phyloP scores from a whole-genome alignment of 768 basidiomycete species.

The Serendipita sp. region DNA sequence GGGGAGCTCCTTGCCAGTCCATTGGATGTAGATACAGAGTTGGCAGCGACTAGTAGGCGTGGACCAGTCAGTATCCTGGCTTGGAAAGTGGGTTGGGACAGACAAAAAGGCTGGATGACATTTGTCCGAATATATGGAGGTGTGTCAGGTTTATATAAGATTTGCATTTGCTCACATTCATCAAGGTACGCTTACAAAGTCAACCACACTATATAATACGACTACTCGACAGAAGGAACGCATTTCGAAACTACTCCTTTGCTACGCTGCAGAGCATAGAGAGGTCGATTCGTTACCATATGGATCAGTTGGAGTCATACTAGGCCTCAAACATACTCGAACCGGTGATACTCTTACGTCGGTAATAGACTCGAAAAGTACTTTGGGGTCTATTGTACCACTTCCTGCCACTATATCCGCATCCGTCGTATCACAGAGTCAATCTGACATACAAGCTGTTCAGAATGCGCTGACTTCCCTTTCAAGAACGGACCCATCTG shows the following conservation, averaged over 20 bases:
- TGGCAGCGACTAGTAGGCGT: constrained; percentile 23
- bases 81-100: constrained; percentile 85
- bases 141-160: constrained; percentile 20
- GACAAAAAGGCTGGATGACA: constrained; percentile 78
- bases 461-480: constrained; percentile 58
- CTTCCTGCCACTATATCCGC: constrained; percentile 78
- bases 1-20: constrained; percentile 71
- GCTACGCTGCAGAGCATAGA: constrained; percentile 61
- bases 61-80: constrained; percentile 41
- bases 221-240: constrained; percentile 57
- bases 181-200: constrained; percentile 51
- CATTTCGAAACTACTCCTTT: constrained; percentile 53
- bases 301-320: constrained; percentile 70
- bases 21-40: constrained; percentile 40
- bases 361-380: constrained; percentile 22
- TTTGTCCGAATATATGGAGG: constrained; percentile 83
- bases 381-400: constrained; percentile 47
- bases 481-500: constrained; percentile 78
- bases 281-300: constrained; percentile 70
- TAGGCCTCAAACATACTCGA: constrained; percentile 69
- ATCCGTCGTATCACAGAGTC: constrained; percentile 65
- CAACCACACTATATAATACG: constrained; percentile 45
- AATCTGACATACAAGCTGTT: constrained; percentile 62
- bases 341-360: constrained; percentile 77
- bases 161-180: constrained; percentile 2